Base-by-base conservation (phyloP, 1,284 basidiomycete species). In the Malassezia sympodialis region DNA sequence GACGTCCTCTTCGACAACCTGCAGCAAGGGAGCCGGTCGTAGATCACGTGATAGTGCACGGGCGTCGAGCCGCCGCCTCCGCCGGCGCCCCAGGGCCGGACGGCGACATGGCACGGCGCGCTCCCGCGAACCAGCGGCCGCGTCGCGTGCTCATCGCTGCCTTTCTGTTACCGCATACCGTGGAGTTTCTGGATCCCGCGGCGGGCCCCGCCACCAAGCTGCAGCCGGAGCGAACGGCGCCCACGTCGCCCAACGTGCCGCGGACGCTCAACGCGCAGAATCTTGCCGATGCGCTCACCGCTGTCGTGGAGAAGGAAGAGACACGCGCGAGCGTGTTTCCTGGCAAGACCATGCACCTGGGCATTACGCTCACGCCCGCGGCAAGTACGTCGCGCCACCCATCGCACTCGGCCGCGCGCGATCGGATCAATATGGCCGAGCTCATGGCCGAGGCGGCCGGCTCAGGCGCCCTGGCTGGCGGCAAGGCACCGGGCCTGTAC, bases 131-230 rank as follows among this genome's bases (percentile, higher is more conserved):
- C 2, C 26, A 15, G 30, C n/a, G n/a, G 31, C 37, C 24, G 35
- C 12, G 43, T 34, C 68, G 69, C 39, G 64, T 72, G 43, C 63
- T 72, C 41, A 68, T 72, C 52, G 69, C 65, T 21, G 65, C 69
- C 45, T 68, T 70, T 53, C 66, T 62, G 39, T 52, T 72, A 10
- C 69, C 69, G 4, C 61, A 66, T 39, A 72, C 69, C 21, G 51
- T 70, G 15, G 53, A 62, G 7, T 69, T 72, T 26, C 24, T 43
- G 21, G 32, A 34, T n/a, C 58, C 58, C 23, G 63, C 64, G 8
- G 58, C 57, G 8, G 52, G 51, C 6, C 52, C 62, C 1, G 53
- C 53, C 6, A 58, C 57, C 2, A 3, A 11, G 10, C 19, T 10
- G 19, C 37, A 17, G 15, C 7, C 27, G 10, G 53, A n/a, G 45